A percentile compares a stretch with the other conserved stretches of the same genome.
Evolutionary conservation across 2,329 filamentous ascomycete genomes (phyloP).

Genomic region (Sporothrix schenckii): DNA sequence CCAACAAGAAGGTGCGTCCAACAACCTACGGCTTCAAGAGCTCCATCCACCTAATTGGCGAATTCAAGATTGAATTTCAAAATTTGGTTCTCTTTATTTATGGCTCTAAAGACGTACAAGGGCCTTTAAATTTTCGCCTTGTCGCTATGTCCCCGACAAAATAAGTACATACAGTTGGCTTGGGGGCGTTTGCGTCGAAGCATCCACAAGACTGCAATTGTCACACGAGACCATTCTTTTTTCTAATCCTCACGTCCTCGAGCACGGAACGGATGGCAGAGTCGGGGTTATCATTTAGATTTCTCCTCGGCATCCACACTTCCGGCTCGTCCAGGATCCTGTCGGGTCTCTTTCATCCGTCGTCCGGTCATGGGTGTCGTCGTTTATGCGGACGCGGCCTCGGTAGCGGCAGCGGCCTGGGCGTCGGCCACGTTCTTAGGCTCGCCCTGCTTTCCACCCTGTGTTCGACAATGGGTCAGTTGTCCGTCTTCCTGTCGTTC

Average conservation of each 20-base stretch:
- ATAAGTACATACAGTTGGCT: slow-evolving; percentile 25
- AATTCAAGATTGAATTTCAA: not conserved
- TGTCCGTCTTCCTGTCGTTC: slow-evolving; percentile 1
- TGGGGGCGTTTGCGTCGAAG: not conserved
- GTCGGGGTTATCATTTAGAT: not conserved
- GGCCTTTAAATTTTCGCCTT: not conserved
- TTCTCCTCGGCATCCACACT: not conserved
- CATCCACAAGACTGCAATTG: slow-evolving; percentile 15
- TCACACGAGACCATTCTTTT: not conserved
- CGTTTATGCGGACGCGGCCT: slow-evolving; percentile 38
- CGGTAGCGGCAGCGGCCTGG: slow-evolving; percentile 49
- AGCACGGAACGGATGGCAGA: not conserved
- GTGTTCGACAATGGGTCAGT: slow-evolving; percentile 59
- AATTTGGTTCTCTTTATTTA: slow-evolving; percentile 18
- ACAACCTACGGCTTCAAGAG: not conserved
- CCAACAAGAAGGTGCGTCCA: not conserved
- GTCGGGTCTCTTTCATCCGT: not conserved
- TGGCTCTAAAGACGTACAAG: not conserved
- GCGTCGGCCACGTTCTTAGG: slow-evolving; percentile 68
- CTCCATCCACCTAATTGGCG: not conserved
- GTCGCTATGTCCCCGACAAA: slow-evolving; percentile 1
- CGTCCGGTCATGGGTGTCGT: not conserved
- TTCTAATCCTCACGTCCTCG: not conserved
- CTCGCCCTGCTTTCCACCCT: slow-evolving; percentile 98
- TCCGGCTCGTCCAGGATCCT: not conserved